Evolutionary conservation across 768 basidiomycete genomes (phyloP).

Genomic region (Kwoniella dejecticola): DNA sequence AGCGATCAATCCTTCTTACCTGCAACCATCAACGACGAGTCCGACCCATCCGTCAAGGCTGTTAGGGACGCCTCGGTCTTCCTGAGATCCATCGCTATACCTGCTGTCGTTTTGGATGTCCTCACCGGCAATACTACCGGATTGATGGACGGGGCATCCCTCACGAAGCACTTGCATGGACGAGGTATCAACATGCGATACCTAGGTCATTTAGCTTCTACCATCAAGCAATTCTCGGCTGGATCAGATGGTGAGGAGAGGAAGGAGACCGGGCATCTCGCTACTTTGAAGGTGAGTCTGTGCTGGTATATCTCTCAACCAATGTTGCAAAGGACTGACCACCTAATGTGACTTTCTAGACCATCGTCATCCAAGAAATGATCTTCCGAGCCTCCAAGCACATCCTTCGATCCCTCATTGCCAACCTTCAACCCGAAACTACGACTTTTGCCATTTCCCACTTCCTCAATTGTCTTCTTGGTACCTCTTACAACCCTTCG

Average conservation of each 20-base stretch:
- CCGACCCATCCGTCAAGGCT: conserved; percentile 56
- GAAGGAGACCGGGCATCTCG: conserved; percentile 36
- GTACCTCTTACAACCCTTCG: conserved; percentile 48
- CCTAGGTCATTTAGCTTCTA: conserved; percentile 55
- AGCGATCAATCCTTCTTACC: conserved; percentile 32
- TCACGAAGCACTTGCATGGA: conserved; percentile 55
- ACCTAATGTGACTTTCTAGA: conserved; percentile 39
- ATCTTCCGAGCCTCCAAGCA: conserved; percentile 58
- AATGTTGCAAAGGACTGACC: conserved; percentile 1
- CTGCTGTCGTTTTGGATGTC: conserved; percentile 54
- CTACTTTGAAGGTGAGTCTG: conserved; percentile 45
- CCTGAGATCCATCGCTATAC: conserved; percentile 55
- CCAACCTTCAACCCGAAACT: conserved; percentile 53
- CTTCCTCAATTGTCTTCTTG: conserved; percentile 60
- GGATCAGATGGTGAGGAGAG: conserved; percentile 38
- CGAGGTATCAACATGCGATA: conserved; percentile 60
- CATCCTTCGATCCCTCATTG: conserved; percentile 54
- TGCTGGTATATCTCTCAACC: too few relatives aligned
- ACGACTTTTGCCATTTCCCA: conserved; percentile 55
- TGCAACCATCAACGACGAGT: conserved; percentile 52
- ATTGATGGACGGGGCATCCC: conserved; percentile 56
- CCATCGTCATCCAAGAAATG: conserved; percentile 57
- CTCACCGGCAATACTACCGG: conserved; percentile 47
- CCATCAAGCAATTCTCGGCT: conserved; percentile 49
- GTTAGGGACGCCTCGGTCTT: conserved; percentile 58